These are phyloP conservation scores for Globisporangium mamillatum DNA, from an alignment of 352 stramenopile genomes.

Conservation along the genomic window DNA sequence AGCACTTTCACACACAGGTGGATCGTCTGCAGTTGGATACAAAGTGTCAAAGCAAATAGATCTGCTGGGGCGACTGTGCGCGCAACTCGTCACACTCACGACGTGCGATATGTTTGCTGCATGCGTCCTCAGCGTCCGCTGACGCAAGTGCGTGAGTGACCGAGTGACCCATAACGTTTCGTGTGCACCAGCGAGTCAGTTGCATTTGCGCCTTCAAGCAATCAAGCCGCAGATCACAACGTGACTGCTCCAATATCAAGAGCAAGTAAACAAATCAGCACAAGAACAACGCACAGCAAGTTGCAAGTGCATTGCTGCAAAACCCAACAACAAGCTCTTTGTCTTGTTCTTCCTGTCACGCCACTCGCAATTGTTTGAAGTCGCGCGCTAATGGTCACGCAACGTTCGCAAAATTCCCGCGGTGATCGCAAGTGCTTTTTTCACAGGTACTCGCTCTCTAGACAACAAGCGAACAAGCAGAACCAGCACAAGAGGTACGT, in stretches of 20 bases:
- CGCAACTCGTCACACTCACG: not conserved
- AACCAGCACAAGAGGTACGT: not conserved
- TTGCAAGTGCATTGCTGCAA: not conserved
- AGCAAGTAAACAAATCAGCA: not conserved
- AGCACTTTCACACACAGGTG: not conserved
- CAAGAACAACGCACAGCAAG: not conserved
- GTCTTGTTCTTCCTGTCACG: not conserved
- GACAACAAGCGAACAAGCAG: not conserved
- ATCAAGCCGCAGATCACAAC: not conserved
- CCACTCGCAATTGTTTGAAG: not conserved
- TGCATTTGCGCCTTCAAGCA: not conserved
- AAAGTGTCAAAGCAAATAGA: not conserved
- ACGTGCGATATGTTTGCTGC: slow-evolving; percentile 6
- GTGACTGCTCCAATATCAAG: not conserved
- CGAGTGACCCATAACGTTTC: not conserved
- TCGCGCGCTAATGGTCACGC: not conserved
- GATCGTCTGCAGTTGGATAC: not conserved
- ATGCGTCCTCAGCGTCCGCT: not conserved
- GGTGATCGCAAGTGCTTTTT: not conserved
- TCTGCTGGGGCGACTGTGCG: not conserved
- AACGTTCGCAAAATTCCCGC: not conserved
- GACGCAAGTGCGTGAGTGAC: slow-evolving; percentile 2
- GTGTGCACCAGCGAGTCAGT: not conserved
- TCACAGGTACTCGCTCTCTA: not conserved
- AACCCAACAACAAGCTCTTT: not conserved